Evolutionary conservation across 371 early-diverging fungal genomes (phyloP).

Genomic region (Rhizopus arrhizus): DNA sequence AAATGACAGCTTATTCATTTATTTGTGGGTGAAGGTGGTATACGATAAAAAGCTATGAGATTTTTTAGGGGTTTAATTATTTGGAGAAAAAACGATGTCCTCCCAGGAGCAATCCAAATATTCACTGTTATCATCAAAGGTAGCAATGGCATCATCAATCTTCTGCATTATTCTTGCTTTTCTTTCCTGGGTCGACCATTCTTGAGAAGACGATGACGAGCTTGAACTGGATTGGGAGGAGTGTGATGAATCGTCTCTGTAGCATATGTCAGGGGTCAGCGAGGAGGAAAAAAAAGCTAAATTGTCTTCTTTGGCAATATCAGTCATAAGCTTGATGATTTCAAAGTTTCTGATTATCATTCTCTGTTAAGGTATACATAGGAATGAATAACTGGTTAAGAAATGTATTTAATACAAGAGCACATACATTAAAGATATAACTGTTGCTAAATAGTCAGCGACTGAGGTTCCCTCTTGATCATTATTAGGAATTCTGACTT

Average conservation of each 20-base stretch:
- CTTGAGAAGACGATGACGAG: slow-evolving; percentile 14
- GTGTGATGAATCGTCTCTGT: slow-evolving; percentile 13
- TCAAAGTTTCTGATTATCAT: slow-evolving; percentile 19
- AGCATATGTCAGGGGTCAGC: slow-evolving; percentile 14
- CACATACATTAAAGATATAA: slow-evolving; percentile 11
- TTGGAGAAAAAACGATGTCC: slow-evolving; percentile 16
- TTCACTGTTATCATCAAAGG: slow-evolving; percentile 13
- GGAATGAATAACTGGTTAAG: slow-evolving; percentile 10
- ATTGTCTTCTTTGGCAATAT: slow-evolving; percentile 12
- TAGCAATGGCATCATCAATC: slow-evolving; percentile 15
- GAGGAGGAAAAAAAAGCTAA: slow-evolving; percentile 12
- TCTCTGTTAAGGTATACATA: slow-evolving; percentile 18
- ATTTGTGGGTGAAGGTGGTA: slow-evolving; percentile 7
- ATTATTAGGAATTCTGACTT: slow-evolving; percentile 7
- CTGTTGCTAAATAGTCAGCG: slow-evolving; percentile 3
- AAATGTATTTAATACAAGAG: slow-evolving; percentile 18
- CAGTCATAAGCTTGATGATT: slow-evolving; percentile 22
- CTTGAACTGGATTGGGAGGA: slow-evolving; percentile 9
- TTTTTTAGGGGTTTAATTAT: slow-evolving; percentile 11
- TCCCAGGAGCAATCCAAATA: slow-evolving; percentile 15
- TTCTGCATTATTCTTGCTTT: slow-evolving; percentile 17
- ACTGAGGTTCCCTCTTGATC: slow-evolving; percentile 1
- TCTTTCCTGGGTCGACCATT: slow-evolving; percentile 8
- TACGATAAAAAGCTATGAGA: slow-evolving; percentile 6
- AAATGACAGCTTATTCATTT: slow-evolving; percentile 13